Evolutionary conservation across 352 stramenopile genomes (phyloP), one percentile per base, ranked within the genome.

Genomic region (Globisporangium parvum): DNA sequence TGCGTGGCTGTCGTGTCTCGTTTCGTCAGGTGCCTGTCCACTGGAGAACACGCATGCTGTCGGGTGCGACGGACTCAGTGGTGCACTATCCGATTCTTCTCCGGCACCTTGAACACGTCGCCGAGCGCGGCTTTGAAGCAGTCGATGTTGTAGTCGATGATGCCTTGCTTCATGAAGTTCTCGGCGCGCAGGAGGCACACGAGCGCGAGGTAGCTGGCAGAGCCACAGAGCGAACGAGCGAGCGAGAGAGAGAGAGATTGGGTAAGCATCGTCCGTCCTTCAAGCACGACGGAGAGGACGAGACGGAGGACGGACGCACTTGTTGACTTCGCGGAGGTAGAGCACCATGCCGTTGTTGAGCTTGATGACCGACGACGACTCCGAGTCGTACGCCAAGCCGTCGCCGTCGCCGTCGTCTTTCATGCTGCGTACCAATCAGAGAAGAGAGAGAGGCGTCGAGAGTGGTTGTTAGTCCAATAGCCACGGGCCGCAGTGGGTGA

Each of bases 81-180:
- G 44, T 75, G 67, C 26, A 56, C 55, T 71, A 73, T 71, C 60
- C 68, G 63, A 51, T 62, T 71, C 52, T 82, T 82, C 51, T 79
- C 81, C 0, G 77, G 68, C 41, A 80, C 63, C 65, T 89, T 91
- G 70, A 96, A 94, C 18, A 94, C 82, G 50, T 95, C 81, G 41
- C 83, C 73, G 31, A 99, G 87, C 12, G 94, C 93, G 28, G 91
- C 87, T 72, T 98, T 98, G 69, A 99, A 96, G 74, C 90, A 98
- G 63, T 97, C 92, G 62, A 99, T 98, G 70, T 99, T 99, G 79
- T 98, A 99, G 69, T 99, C 97, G 60, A 99, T 98, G 61, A 99
- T 92, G 46, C 93, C 94, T 66, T 98, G 96, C 79, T 98, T 98
- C 48, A 88, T 85, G 63, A 99, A 98, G 71, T 98, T 98, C 60